Evolutionary conservation across 352 stramenopile species (phyloP), one percentile per base, ranked within the genome.

Genomic region (Pythium graminicola): DNA sequence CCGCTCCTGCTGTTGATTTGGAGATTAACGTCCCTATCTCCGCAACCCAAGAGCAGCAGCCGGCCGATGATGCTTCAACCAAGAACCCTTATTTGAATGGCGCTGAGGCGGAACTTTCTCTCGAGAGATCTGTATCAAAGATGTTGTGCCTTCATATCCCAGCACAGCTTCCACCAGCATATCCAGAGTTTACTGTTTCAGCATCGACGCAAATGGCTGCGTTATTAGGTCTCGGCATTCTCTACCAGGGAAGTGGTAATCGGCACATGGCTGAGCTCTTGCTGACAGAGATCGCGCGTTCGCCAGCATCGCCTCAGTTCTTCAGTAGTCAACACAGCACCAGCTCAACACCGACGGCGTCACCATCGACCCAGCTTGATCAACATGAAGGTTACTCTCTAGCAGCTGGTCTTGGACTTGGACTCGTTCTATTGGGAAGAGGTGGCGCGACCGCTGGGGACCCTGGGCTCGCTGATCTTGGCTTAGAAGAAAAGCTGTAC

Each of bases 131-230:
- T 6, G 86, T 98, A 0, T 97, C 89, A 3, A 99, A 99, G 76
- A 98, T 99, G 91, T 71, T 99, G 2, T 99, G 93, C 65, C 77
- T 99, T 23, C 96, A 99, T 68, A 93, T 99, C 57, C 96, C 95
- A 5, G 97, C 92, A 11, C 72, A 99, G 20, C 81, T 99, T 3
- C 95, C 94, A 14, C 72, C 89, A 20, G 87, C 93, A 27, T 98
- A 98, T 58, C 84, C 88, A 20, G 88, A 97, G 20, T 97, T 99
- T 68, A 97, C 98, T 48, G 90, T 99, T 5, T 89, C 95, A 6
- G 83, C 85, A 19, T 86, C 93, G 8, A 97, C 96, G 19, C 95
- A 99, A 62, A 90, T 89, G 11, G 94, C 95, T 31, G 96, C 96
- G n/a, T 66, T 99, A 31, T 66, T 97, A 4, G 95, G 95, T 5